Evolutionary conservation across 768 basidiomycete species (phyloP).

Genomic region (Neoboletus magnificus): DNA sequence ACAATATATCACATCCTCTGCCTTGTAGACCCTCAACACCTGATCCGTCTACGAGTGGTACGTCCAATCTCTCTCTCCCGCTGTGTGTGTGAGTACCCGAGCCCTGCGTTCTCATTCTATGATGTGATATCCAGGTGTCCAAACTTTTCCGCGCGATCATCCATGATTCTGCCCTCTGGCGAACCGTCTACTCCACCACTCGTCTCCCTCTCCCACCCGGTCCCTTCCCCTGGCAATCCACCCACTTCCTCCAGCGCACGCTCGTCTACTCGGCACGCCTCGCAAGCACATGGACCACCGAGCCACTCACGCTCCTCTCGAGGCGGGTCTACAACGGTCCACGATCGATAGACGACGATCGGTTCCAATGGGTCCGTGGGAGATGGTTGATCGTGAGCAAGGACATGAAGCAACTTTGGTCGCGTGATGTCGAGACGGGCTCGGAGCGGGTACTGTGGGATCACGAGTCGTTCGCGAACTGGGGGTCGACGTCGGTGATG

Average conservation of each 20-base stretch:
- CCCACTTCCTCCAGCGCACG: constrained; percentile 12
- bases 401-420: constrained; percentile 6
- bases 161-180: constrained; percentile 14
- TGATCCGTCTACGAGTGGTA: constrained; percentile 16
- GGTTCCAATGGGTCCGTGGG: constrained; percentile 16
- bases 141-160: constrained; percentile 10
- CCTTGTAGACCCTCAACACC: constrained; percentile 4
- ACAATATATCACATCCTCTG: constrained; percentile 13
- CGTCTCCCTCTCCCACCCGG: constrained; percentile 18
- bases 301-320: constrained; percentile 10
- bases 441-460: constrained; percentile 19
- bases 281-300: constrained; percentile 10
- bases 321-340: constrained; percentile 3
- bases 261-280: constrained; percentile 18
- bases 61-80: neutral
- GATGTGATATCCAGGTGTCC: constrained; percentile 11
- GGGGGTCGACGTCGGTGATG: constrained; percentile 11
- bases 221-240: constrained; percentile 21
- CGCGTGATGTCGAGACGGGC: constrained; percentile 16
- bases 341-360: constrained; percentile 3
- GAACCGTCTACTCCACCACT: constrained; percentile 3
- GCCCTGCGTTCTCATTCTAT: neutral
- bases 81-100: no score
- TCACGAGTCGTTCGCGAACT: neutral
- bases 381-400: constrained; percentile 19